These are phyloP conservation scores for Xylariales sp. DNA, from an alignment of 2,329 filamentous ascomycete species.

Conservation along the genomic window DNA sequence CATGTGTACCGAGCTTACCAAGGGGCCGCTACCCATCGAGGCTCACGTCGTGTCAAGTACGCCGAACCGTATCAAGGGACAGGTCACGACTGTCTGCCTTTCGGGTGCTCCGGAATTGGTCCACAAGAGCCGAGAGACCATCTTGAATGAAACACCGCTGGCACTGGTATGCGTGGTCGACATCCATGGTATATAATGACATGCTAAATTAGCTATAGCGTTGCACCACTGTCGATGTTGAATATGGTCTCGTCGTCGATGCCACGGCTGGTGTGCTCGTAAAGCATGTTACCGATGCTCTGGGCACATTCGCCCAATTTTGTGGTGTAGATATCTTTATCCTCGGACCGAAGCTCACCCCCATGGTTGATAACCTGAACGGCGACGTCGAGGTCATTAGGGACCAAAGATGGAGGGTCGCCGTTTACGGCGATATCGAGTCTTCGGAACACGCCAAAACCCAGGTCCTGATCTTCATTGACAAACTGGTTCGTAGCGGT, in stretches of 20 bases:
- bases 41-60: constrained; percentile 80
- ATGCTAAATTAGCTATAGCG: constrained; percentile 50
- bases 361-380: constrained; percentile 68
- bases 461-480: constrained; percentile 92
- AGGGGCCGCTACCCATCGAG: constrained; percentile 66
- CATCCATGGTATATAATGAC: background rate
- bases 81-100: constrained; percentile 84
- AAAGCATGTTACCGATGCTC: constrained; percentile 71
- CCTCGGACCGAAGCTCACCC: constrained; percentile 80
- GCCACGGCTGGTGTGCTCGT: constrained; percentile 62
- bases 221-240: constrained; percentile 89
- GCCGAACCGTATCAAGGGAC: constrained; percentile 64
- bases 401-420: constrained; percentile 85
- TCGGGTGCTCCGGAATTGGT: constrained; percentile 84
- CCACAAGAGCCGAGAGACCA: constrained; percentile 81
- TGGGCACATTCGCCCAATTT: constrained; percentile 81
- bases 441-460: constrained; percentile 97
- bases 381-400: constrained; percentile 78
- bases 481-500: constrained; percentile 67
- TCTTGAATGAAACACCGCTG: constrained; percentile 88
- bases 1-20: constrained; percentile 77
- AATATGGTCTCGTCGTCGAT: constrained; percentile 85
- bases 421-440: constrained; percentile 92
- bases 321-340: constrained; percentile 97
- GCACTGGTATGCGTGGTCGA: constrained; percentile 67